Base-by-base conservation (phyloP, 148 eudicot genomes). In the Rhododendron simsii region DNA sequence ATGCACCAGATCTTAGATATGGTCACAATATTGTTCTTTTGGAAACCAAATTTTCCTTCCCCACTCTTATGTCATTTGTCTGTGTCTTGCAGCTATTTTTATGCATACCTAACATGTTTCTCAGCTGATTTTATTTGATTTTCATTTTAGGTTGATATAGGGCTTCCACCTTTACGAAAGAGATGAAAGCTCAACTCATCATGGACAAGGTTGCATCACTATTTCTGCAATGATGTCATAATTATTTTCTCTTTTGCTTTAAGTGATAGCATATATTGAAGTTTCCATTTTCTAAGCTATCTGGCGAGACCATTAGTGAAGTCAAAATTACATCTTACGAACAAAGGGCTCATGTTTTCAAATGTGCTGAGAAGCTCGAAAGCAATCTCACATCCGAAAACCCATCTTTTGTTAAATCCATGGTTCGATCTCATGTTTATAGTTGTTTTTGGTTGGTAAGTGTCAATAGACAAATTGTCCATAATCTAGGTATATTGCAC, bases 371-470 rank as follows among this genome's bases (percentile, higher is more conserved):
- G 86, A 87, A 93, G 86, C 83, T 91, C 37, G 91, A 87, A 79
- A 81, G 90, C 89, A 91, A 89, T 76, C 85, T 92, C 50, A 85
- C 86, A 81, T 84, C 90, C 55, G 91, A 78, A 80, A 85, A 89
- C 81, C 95, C 93, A 45, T 91, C 91, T 69, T 93, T 91, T 78
- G 86, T 93, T 47, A 93, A 92, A 87, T 90, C 94, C 78, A 93
- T 93, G 95, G 90, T 92, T 65, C 92, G 93, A 20, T 93, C 95
- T 86, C 95, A 91, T 87, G 95, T 93, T 55, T 93, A 93, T 63
- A 93, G 95, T 84, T 93, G 95, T 85, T 93, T 93, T 87, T 93
- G 95, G 94, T n/a, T 92, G 94, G 95, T 93, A 89, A 90, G 95
- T 87, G 26, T 57, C 80, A 30, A 61, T 55, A 5, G 12, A 8